These are phyloP conservation scores for Sporothrix luriei DNA, from an alignment of 2,329 filamentous ascomycete genomes.

Conservation along the genomic window DNA sequence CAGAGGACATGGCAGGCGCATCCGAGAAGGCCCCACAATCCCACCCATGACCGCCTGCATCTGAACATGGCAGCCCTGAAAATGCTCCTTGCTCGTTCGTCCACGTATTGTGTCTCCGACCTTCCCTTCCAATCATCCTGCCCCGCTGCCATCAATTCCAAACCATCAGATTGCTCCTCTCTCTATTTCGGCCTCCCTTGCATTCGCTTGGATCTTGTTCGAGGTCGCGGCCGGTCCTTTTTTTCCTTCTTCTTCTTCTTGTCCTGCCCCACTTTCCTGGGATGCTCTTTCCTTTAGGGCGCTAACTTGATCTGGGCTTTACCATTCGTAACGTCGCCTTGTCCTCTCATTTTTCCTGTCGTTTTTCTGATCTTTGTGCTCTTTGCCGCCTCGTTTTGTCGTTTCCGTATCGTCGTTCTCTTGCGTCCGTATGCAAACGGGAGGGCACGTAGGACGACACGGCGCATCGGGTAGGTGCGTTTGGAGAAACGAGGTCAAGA, in stretches of 20 bases:
- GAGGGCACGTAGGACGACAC: slow-evolving; percentile 6
- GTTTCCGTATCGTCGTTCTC: background rate
- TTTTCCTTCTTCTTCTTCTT: too few relatives aligned
- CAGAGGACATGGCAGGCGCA: background rate
- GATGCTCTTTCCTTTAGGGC: slow-evolving; percentile 23
- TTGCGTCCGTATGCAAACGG: slow-evolving; percentile 19
- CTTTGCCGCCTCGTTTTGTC: slow-evolving; percentile 10
- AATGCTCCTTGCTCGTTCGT: background rate
- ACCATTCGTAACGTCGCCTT: slow-evolving; percentile 22
- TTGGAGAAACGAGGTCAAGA: background rate
- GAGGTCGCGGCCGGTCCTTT: slow-evolving; percentile 28
- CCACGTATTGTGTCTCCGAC: slow-evolving; percentile 22
- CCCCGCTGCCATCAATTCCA: slow-evolving; percentile 33
- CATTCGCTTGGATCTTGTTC: slow-evolving; percentile 30
- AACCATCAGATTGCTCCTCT: slow-evolving; percentile 24
- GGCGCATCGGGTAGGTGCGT: slow-evolving; percentile 16
- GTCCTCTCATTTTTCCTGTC: background rate
- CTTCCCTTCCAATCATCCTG: slow-evolving; percentile 29
- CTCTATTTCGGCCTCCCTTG: slow-evolving; percentile 32
- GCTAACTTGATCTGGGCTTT: slow-evolving; percentile 26
- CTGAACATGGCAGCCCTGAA: too few relatives aligned
- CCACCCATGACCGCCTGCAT: too few relatives aligned
- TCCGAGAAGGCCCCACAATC: too few relatives aligned
- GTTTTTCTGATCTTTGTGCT: background rate
- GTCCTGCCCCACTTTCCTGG: slow-evolving; percentile 15